These are phyloP conservation scores for Lyophyllum semitale DNA, from an alignment of 768 basidiomycete species.

Conservation along the genomic window DNA sequence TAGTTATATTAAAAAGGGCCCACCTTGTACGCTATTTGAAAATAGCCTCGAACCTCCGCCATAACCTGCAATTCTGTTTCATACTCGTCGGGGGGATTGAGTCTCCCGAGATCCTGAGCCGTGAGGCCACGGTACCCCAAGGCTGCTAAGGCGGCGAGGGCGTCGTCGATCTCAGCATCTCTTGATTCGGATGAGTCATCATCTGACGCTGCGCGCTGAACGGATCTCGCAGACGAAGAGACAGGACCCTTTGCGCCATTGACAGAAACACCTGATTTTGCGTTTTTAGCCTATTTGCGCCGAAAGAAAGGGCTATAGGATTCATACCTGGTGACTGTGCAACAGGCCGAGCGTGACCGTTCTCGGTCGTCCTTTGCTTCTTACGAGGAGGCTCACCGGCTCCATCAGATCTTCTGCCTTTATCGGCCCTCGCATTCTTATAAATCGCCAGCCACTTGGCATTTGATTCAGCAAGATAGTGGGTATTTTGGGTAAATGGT, in stretches of 20 bases:
- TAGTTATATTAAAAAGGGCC: not conserved
- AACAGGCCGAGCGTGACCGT: not conserved
- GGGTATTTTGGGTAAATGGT: conserved; percentile 46
- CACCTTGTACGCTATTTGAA: conserved; percentile 48
- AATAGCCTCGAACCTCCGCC: conserved; percentile 47
- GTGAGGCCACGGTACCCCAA: conserved; percentile 29
- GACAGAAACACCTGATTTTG: no score
- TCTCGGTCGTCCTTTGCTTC: not conserved
- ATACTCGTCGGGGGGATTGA: conserved; percentile 34
- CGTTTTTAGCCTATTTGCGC: no score
- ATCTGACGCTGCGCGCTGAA: no score
- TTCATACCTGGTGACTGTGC: not conserved
- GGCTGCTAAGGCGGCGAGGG: conserved; percentile 28
- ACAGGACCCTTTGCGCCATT: no score
- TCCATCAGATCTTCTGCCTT: no score
- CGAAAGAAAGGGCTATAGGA: not conserved
- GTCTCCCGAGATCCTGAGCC: conserved; percentile 31
- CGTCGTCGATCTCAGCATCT: conserved; percentile 5
- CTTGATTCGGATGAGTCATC: not conserved
- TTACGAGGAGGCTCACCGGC: not conserved
- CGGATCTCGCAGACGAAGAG: no score
- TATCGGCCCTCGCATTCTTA: conserved; percentile 34
- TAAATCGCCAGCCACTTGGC: conserved; percentile 39
- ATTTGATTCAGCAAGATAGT: conserved; percentile 33
- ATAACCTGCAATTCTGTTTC: conserved; percentile 43